Conservation (phyloP, 805 yeast genomes). For the Barnettozyma californica region DNA sequence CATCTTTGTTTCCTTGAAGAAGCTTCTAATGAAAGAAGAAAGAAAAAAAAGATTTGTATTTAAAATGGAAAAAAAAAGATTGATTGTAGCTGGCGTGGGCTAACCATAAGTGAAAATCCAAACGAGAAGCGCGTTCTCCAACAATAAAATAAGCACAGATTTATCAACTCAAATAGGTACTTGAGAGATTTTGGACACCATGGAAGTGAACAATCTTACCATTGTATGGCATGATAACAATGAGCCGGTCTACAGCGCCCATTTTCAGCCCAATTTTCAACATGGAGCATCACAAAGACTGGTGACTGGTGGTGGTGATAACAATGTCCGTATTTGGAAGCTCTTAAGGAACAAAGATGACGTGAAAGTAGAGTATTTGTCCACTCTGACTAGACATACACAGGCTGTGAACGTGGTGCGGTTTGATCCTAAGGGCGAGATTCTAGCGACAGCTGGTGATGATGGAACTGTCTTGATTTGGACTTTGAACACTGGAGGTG, state of each 20-base stretch:
- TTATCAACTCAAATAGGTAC: not conserved
- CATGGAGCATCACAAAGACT: constrained; percentile 39
- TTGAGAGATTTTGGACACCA: constrained; percentile 3
- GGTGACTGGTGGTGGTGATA: constrained; percentile 94
- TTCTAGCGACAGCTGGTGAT: constrained; percentile 89
- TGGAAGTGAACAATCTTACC: constrained; percentile 44
- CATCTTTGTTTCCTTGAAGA: not conserved
- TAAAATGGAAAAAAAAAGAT: not conserved
- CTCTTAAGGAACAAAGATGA: constrained; percentile 15
- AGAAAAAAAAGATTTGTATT: not conserved
- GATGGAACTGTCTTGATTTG: constrained; percentile 88
- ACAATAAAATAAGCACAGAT: not conserved
- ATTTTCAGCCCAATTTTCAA: constrained; percentile 46
- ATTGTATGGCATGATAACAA: constrained; percentile 74
- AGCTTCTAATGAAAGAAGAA: not conserved
- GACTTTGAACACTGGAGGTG: constrained; percentile 47
- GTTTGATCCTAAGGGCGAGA: constrained; percentile 64
- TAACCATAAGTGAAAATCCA: not conserved
- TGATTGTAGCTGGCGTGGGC: not conserved
- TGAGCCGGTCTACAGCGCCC: constrained; percentile 66
- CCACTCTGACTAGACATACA: constrained; percentile 81
- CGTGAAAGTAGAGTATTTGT: constrained; percentile 58
- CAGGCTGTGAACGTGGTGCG: constrained; percentile 92
- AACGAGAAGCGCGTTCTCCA: not conserved
- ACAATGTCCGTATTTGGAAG: constrained; percentile 62